A percentile compares a stretch with the other conserved stretches of the same genome.
Evolutionary conservation across 441 rosid species (phyloP).

Genomic region (Euphorbia schlechtendalii): DNA sequence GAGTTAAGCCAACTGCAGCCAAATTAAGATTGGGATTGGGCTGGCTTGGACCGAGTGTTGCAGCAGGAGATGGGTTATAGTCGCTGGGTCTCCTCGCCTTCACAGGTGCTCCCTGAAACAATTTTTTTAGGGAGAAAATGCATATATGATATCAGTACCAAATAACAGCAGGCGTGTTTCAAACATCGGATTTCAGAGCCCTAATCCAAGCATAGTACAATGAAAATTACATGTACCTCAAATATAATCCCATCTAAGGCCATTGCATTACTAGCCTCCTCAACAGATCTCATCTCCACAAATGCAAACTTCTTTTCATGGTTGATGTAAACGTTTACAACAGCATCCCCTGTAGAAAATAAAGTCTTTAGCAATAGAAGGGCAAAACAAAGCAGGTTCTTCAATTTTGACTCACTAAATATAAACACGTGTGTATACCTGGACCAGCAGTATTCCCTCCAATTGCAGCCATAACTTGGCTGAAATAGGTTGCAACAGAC

Average conservation of each 20-base stretch:
- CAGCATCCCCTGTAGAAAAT: conserved; percentile 81
- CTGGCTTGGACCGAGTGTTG: conserved; percentile 96
- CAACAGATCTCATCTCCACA: conserved; percentile 99
- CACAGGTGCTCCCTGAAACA: conserved; percentile 85
- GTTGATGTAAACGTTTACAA: conserved; percentile 92
- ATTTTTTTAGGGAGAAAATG: neutral
- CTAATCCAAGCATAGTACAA: neutral
- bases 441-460: conserved; percentile 99
- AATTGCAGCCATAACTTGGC: conserved; percentile 94
- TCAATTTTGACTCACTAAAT: neutral
- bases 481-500: conserved; percentile 88
- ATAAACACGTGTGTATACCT: conserved; percentile 34
- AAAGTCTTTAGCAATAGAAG: neutral
- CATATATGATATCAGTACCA: conserved; percentile 2
- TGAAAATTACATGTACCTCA: conserved; percentile 45
- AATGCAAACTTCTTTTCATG: conserved; percentile 98
- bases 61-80: conserved; percentile 94
- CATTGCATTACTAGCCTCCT: conserved; percentile 99
- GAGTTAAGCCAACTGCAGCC: conserved; percentile 89
- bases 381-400: neutral
- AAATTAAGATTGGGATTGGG: conserved; percentile 87
- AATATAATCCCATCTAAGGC: conserved; percentile 93
- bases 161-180: neutral
- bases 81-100: conserved; percentile 99
- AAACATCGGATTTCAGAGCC: neutral